A percentile compares a stretch with the other conserved stretches of the same genome.
Evolutionary conservation across 208 protist genomes (phyloP).

Genomic region (Leishmania tropica): DNA sequence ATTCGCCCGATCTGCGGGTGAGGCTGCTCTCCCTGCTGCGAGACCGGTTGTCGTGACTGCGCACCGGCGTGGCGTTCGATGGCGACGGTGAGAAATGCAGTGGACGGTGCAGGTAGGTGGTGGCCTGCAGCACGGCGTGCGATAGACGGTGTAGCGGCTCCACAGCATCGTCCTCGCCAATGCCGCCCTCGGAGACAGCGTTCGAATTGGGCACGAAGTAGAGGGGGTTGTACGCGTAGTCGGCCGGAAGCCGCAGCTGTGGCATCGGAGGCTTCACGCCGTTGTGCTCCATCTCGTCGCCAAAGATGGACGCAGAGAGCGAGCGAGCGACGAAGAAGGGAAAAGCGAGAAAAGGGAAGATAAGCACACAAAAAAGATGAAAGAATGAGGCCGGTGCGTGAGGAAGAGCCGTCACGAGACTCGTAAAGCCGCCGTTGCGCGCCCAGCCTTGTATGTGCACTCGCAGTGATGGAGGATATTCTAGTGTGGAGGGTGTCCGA

Average conservation of each 20-base stretch:
- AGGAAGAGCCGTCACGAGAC: background rate
- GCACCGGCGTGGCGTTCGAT: conserved; percentile 3
- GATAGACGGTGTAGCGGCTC: background rate
- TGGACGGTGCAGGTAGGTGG: conserved; percentile 26
- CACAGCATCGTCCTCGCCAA: background rate
- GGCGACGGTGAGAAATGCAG: conserved; percentile 11
- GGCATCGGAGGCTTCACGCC: conserved; percentile 12
- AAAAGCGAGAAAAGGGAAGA: background rate
- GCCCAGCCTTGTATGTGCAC: background rate
- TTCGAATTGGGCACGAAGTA: background rate
- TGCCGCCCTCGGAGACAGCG: background rate
- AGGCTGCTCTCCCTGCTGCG: background rate
- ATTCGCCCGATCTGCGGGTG: background rate
- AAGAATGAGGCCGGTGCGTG: background rate
- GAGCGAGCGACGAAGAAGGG: background rate
- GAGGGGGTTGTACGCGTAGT: conserved; percentile 28
- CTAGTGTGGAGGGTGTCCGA: background rate
- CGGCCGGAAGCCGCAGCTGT: conserved; percentile 21
- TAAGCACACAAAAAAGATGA: background rate
- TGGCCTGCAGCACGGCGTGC: conserved; percentile 6
- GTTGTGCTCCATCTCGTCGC: conserved; percentile 11
- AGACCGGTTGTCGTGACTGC: background rate
- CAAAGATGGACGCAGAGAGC: background rate
- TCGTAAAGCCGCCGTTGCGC: background rate
- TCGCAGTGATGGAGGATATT: background rate